Conservation (phyloP, 805 yeast genomes). For the Helenozyma baotianmanensis region DNA sequence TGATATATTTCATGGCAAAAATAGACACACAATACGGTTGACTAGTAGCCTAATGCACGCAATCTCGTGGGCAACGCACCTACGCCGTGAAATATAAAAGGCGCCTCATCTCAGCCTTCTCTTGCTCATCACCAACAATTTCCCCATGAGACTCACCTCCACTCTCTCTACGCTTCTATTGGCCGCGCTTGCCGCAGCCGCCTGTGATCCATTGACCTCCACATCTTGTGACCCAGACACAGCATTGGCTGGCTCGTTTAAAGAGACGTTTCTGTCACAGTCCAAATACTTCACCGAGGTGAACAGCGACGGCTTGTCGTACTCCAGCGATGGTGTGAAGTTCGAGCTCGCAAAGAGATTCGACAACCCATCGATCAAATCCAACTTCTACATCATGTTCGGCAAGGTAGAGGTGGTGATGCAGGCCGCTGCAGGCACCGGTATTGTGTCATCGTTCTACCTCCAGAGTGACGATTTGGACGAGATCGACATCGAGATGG, state of each 20-base stretch:
- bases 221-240: constrained; percentile 4
- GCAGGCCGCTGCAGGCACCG: constrained; percentile 72
- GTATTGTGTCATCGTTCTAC: constrained; percentile 76
- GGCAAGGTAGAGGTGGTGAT: constrained; percentile 74
- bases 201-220: constrained; percentile 8
- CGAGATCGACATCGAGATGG: constrained; percentile 86
- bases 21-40: too few relatives aligned
- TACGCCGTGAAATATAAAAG: too few relatives aligned
- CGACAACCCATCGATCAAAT: constrained; percentile 75
- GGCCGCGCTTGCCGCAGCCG: not conserved
- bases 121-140: too few relatives aligned
- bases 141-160: not conserved
- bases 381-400: constrained; percentile 82
- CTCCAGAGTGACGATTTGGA: constrained; percentile 81
- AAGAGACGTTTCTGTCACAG: constrained; percentile 4
- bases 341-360: constrained; percentile 57
- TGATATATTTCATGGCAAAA: too few relatives aligned
- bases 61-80: too few relatives aligned
- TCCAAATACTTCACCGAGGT: constrained; percentile 22
- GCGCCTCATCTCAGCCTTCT: too few relatives aligned
- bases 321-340: constrained; percentile 53
- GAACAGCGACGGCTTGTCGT: constrained; percentile 35
- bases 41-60: too few relatives aligned
- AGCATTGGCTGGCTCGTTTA: constrained; percentile 9
- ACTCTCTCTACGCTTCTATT: not conserved